A percentile compares a stretch with the other conserved stretches of the same genome.
phyloP scores from a whole-genome alignment of 2,329 filamentous ascomycete species.

The Dothideomycetes sp. region DNA sequence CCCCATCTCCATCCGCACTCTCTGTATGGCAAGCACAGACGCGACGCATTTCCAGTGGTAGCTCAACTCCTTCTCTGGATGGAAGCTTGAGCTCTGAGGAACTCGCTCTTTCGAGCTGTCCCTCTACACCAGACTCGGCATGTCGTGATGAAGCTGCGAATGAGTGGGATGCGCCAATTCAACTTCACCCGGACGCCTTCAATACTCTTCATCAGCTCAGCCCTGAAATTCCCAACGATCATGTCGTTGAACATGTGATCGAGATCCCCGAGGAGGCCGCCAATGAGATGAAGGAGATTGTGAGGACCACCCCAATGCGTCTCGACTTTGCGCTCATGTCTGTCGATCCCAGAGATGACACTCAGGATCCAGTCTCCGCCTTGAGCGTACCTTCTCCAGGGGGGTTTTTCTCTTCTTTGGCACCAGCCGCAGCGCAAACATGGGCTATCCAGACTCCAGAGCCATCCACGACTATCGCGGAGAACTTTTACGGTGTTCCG shows the following conservation, averaged over 20 bases:
- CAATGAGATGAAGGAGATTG: constrained; percentile 52
- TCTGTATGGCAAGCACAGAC: constrained; percentile 54
- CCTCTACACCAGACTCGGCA: constrained; percentile 68
- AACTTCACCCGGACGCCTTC: constrained; percentile 69
- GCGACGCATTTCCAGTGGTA: constrained; percentile 61
- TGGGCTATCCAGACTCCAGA: constrained; percentile 59
- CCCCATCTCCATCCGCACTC: constrained; percentile 42
- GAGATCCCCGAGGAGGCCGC: constrained; percentile 40
- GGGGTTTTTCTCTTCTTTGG: constrained; percentile 82
- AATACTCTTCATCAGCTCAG: constrained; percentile 70
- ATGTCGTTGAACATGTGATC: constrained; percentile 25
- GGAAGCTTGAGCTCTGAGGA: constrained; percentile 85
- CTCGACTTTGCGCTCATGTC: constrained; percentile 6
- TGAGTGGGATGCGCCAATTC: constrained; percentile 52
- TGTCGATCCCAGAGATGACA: constrained; percentile 16
- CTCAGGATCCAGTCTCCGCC: constrained; percentile 61
- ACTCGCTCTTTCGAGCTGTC: constrained; percentile 71
- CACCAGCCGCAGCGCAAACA: constrained; percentile 64
- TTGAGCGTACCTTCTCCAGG: constrained; percentile 86
- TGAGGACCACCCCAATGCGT: constrained; percentile 28
- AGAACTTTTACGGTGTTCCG: constrained; percentile 80
- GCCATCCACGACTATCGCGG: constrained; percentile 82
- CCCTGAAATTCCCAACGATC: constrained; percentile 31
- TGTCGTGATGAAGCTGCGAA: constrained; percentile 44
- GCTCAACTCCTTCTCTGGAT: constrained; percentile 79